Conservation (phyloP, 148 eudicot species). For the Rhododendron williamsianum region DNA sequence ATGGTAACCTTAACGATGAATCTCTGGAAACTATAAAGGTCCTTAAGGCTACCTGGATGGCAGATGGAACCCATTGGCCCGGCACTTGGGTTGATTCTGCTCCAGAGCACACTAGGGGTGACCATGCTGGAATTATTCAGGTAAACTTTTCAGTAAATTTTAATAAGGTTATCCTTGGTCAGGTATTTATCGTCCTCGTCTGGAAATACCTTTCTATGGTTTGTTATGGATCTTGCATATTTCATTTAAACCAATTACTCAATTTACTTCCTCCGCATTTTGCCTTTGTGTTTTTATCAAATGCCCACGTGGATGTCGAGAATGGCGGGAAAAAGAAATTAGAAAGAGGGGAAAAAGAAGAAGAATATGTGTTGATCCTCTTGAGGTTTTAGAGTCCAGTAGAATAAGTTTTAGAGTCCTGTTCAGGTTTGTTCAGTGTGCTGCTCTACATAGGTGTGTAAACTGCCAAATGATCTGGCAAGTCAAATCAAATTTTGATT, state of each 20-base stretch:
- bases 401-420: neutral
- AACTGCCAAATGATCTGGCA: neutral
- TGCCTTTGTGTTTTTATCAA: neutral
- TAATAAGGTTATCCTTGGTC: neutral
- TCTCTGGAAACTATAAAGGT: slow-evolving; percentile 55
- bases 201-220: neutral
- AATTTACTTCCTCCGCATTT: too few relatives aligned
- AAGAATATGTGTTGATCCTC: neutral
- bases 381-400: neutral
- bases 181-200: neutral
- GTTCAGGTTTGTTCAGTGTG: neutral
- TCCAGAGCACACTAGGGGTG: slow-evolving; percentile 76
- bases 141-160: slow-evolving; percentile 22
- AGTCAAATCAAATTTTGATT: neutral
- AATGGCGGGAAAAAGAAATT: neutral
- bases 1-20: slow-evolving; percentile 40
- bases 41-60: slow-evolving; percentile 87
- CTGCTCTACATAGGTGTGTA: neutral
- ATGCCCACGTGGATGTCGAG: neutral
- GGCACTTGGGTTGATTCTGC: slow-evolving; percentile 74
- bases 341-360: neutral
- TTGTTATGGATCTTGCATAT: neutral
- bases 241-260: neutral
- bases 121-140: slow-evolving; percentile 97
- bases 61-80: slow-evolving; percentile 94